Evolutionary conservation across 2,329 filamentous ascomycete species (phyloP), one percentile per base, ranked within the genome.

Genomic region (Xylariaceae sp.): DNA sequence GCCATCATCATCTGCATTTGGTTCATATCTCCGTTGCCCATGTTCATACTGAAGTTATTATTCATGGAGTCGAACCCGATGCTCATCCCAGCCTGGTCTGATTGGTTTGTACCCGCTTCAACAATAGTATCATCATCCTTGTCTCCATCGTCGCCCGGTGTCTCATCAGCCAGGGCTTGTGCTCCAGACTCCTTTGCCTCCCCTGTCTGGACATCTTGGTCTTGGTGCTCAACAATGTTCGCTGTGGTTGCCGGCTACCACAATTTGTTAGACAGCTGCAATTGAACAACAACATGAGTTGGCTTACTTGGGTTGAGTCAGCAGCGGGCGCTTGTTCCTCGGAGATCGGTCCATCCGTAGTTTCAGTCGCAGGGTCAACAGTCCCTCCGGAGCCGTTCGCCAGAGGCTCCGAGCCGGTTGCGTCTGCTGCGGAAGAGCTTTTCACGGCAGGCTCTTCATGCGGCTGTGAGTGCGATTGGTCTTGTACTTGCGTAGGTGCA

Each of bases 1-100:
- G 83, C 76, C 84, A 88, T 87, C 86, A 89, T 82, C 84, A 83
- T 83, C 70, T 89, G 87, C 84, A 92, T 89, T 77, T 88, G 84
- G 66, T 84, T 87, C 71, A 89, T 85, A 63, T 87, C 84, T 52
- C 80, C 81, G 56, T 79, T 78, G 64, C 81, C 82, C 66, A 80
- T 87, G 64, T 78, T 80, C 78, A 86, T 83, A 22, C 78, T 68
- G 59, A 85, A 84, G 56, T 71, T 73, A 54, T 76, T 75, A 58
- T 74, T 76, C 64, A 69, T 72, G 22, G 67, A 61, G 36, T 73
- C 73, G 41, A 69, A 63, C 34, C 64, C 66, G 54, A 63, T 60
- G 54, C 60, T 66, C 50, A 62, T 63, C 41, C 60, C 56, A 48
- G 59, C 56, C 40, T 69, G 64, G 49, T 60, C 57, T 33, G 57